These are phyloP conservation scores for Teratosphaeria epicoccoides DNA, from an alignment of 2,329 filamentous ascomycete genomes.

Conservation along the genomic window DNA sequence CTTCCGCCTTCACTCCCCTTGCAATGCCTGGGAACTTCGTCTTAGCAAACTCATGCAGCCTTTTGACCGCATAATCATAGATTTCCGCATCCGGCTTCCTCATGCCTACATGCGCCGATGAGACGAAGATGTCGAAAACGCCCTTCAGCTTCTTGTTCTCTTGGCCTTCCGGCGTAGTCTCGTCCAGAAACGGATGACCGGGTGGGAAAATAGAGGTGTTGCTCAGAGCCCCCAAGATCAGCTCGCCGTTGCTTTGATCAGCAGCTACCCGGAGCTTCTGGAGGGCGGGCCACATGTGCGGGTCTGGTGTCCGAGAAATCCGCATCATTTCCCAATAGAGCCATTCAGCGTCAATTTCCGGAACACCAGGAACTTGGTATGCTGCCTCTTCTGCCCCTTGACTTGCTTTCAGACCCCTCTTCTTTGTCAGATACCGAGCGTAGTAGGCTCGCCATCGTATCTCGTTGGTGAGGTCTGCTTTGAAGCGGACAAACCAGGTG, in stretches of 20 bases:
- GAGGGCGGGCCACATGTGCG: conserved; percentile 79
- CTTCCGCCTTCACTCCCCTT: conserved; percentile 46
- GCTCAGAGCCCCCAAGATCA: conserved; percentile 69
- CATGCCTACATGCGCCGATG: conserved; percentile 74
- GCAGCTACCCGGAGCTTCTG: conserved; percentile 45
- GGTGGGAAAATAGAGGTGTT: conserved; percentile 84
- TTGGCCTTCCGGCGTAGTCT: conserved; percentile 29
- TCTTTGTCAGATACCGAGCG: conserved; percentile 15
- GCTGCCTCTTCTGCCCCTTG: conserved; percentile 21
- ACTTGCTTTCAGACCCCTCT: conserved; percentile 33
- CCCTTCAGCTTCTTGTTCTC: conserved; percentile 44
- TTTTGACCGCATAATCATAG: conserved; percentile 61
- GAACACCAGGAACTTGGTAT: conserved; percentile 47
- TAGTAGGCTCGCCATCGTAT: conserved; percentile 57
- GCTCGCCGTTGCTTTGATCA: conserved; percentile 32
- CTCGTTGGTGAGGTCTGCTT: conserved; percentile 56
- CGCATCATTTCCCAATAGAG: conserved; percentile 92
- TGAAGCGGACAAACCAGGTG: conserved; percentile 67
- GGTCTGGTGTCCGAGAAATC: conserved; percentile 58
- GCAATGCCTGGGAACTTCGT: conserved; percentile 40
- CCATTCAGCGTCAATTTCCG: conserved; percentile 62
- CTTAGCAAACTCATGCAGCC: conserved; percentile 53
- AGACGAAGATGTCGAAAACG: conserved; percentile 79
- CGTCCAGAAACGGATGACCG: conserved; percentile 55
- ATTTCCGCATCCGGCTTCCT: conserved; percentile 78